These are phyloP conservation scores for Globisporangium nagaii DNA, from an alignment of 352 stramenopile species.

Conservation along the genomic window DNA sequence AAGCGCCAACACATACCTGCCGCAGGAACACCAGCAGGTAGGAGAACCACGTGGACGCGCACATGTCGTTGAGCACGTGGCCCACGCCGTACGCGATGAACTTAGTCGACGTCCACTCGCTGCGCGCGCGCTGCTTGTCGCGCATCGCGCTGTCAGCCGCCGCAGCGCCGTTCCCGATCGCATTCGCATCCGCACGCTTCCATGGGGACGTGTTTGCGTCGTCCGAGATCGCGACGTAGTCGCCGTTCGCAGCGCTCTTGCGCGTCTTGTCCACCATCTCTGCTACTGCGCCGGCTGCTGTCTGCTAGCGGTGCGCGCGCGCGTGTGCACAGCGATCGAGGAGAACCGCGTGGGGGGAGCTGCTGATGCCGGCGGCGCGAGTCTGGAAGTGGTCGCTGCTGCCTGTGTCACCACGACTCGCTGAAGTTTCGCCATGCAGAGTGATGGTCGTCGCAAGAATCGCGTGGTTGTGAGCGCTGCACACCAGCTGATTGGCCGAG, in stretches of 20 bases:
- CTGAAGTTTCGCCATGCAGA: background rate
- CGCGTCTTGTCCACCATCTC: background rate
- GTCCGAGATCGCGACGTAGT: constrained; percentile 14
- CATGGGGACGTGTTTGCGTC: background rate
- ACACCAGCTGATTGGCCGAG: background rate
- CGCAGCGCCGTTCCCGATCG: background rate
- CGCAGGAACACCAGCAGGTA: constrained; percentile 83
- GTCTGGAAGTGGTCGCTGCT: background rate
- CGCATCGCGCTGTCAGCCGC: background rate
- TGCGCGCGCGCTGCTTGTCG: constrained; percentile 1
- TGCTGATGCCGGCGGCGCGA: background rate
- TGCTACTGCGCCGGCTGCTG: background rate
- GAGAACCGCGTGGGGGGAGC: background rate
- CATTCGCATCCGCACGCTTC: too few species aligned
- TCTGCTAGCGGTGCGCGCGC: background rate
- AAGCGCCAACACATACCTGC: constrained; percentile 18
- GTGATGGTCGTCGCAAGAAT: background rate
- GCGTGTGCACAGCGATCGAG: background rate
- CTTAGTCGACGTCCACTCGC: constrained; percentile 46
- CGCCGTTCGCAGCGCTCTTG: background rate
- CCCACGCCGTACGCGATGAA: constrained; percentile 78
- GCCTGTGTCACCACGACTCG: too few species aligned
- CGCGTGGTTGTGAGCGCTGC: background rate
- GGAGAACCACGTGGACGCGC: constrained; percentile 84
- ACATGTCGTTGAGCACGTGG: constrained; percentile 88